Percentiles rank a stretch among this genome's conserved stretches.
Evolutionary conservation across 352 stramenopile genomes (phyloP).

Genomic region (Elongisporangium undulatum): DNA sequence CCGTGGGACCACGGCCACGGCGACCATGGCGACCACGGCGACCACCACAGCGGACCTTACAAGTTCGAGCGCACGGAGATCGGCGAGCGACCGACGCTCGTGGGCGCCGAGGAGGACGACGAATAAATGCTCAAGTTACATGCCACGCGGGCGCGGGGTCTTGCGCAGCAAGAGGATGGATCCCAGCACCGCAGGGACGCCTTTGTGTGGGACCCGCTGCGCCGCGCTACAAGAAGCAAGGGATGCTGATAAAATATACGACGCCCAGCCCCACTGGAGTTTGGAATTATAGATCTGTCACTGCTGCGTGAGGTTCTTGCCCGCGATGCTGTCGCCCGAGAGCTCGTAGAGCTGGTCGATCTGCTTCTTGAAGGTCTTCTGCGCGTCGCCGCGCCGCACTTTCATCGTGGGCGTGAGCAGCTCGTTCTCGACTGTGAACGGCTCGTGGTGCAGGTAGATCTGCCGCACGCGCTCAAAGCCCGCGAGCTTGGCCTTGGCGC

Average conservation of each 20-base stretch:
- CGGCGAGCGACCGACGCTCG: slow-evolving; percentile 49
- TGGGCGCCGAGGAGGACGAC: slow-evolving; percentile 45
- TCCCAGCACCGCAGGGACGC: no score
- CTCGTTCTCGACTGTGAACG: slow-evolving; percentile 92
- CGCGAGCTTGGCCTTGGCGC: slow-evolving; percentile 60
- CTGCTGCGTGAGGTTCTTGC: slow-evolving; percentile 23
- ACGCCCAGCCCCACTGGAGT: neutral
- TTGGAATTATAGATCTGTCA: neutral
- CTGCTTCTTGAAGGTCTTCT: slow-evolving; percentile 57
- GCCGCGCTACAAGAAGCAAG: neutral
- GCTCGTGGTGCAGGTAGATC: slow-evolving; percentile 88
- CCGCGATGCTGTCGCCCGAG: slow-evolving; percentile 47
- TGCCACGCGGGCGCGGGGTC: no score
- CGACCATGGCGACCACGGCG: slow-evolving; percentile 33
- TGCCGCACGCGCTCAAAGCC: slow-evolving; percentile 93
- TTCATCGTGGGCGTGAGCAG: slow-evolving; percentile 98
- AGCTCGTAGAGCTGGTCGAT: slow-evolving; percentile 66
- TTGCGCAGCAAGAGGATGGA: neutral
- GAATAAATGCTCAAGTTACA: slow-evolving; percentile 21
- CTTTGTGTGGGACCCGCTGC: no score
- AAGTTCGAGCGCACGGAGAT: slow-evolving; percentile 69
- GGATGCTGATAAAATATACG: neutral
- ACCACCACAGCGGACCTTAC: slow-evolving; percentile 41
- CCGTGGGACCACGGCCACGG: slow-evolving; percentile 78
- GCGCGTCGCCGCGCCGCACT: slow-evolving; percentile 83